Evolutionary conservation across 768 basidiomycete genomes (phyloP).

Genomic region (Hypholoma fasciculare): DNA sequence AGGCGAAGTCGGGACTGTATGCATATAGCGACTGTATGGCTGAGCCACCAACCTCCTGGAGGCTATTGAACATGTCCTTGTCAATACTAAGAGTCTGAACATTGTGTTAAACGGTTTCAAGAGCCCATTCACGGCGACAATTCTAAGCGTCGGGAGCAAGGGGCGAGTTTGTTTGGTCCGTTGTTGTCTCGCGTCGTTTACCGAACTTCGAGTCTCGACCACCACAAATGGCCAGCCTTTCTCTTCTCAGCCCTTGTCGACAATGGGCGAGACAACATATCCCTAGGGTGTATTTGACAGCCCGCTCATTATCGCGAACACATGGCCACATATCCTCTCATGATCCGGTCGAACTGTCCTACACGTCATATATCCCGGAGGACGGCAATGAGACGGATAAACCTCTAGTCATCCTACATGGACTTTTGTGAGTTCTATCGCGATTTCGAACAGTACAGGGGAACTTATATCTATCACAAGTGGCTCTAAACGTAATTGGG

Average conservation of each 20-base stretch:
- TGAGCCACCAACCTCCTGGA: not conserved
- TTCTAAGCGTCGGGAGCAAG: too few relatives aligned
- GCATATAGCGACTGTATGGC: not conserved
- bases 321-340: slow-evolving; percentile 1
- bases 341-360: slow-evolving; percentile 21
- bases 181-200: not conserved
- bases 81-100: not conserved
- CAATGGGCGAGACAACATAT: not conserved
- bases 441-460: not conserved
- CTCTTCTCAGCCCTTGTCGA: not conserved
- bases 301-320: slow-evolving; percentile 8
- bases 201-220: not conserved
- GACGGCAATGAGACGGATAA: slow-evolving; percentile 31
- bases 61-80: not conserved
- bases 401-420: slow-evolving; percentile 61
- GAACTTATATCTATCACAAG: slow-evolving; percentile 33
- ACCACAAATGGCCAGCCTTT: not conserved
- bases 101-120: not conserved
- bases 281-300: not conserved
- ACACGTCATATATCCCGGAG: slow-evolving; percentile 20
- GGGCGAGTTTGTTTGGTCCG: not conserved
- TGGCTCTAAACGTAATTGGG: slow-evolving; percentile 90
- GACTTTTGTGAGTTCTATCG: slow-evolving; percentile 51
- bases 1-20: not conserved
- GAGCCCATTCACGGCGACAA: too few relatives aligned